Conservation (phyloP, 1,284 basidiomycete species). For the Termitomyces sp. region DNA sequence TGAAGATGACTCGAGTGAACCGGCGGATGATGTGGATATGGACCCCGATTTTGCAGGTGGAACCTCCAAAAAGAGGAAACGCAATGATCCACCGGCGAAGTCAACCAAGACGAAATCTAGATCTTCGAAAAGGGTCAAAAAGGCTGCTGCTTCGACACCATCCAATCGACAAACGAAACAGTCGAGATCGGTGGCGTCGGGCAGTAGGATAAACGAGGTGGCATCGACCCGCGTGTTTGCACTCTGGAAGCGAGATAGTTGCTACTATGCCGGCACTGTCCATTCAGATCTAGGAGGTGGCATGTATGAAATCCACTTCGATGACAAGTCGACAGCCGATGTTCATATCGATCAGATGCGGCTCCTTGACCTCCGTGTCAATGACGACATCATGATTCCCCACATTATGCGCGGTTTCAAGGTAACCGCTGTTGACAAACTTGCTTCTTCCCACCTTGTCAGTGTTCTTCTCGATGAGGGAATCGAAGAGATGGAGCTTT, state of each 20-base stretch:
- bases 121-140: conserved; percentile 22
- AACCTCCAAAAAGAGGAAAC: conserved; percentile 48
- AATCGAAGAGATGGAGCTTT: conserved; percentile 28
- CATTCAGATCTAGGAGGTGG: conserved; percentile 28
- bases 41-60: conserved; percentile 24
- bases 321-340: conserved; percentile 45
- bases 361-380: conserved; percentile 40
- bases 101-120: conserved; percentile 20
- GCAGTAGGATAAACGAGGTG: conserved; percentile 18
- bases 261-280: conserved; percentile 60
- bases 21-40: conserved; percentile 37
- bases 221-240: conserved; percentile 58
- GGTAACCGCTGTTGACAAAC: conserved; percentile 31
- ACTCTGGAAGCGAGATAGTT: conserved; percentile 53
- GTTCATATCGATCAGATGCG: conserved; percentile 55
- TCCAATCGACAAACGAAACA: conserved; percentile 24
- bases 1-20: conserved; percentile 39
- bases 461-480: conserved; percentile 37
- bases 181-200: conserved; percentile 28
- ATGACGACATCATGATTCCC: conserved; percentile 50
- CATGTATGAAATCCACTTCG: conserved; percentile 51
- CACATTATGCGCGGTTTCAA: conserved; percentile 24
- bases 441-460: conserved; percentile 32
- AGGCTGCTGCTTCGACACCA: conserved; percentile 11
- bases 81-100: conserved; percentile 22